Evolutionary conservation across 225 moss, liverwort and hornwort species (phyloP).

Genomic region (Pleurozium schreberi): DNA sequence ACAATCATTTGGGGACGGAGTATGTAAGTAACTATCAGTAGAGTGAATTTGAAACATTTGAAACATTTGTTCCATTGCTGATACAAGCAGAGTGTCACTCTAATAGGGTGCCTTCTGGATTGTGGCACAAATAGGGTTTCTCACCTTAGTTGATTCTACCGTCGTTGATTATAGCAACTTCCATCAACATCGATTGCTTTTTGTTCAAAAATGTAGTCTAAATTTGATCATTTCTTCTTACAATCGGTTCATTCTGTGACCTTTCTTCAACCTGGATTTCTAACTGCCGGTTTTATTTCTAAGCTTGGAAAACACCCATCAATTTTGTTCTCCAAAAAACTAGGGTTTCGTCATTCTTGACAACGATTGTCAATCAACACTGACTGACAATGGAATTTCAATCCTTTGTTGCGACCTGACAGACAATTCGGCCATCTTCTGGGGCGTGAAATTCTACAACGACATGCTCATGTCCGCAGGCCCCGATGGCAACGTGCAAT

Average conservation of each 20-base stretch:
- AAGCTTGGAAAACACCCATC: background rate
- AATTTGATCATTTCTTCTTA: background rate
- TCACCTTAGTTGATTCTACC: background rate
- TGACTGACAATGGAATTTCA: background rate
- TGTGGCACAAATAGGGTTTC: background rate
- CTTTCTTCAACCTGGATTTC: too few relatives aligned
- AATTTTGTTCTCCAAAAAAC: too few relatives aligned
- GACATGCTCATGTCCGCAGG: constrained; percentile 64
- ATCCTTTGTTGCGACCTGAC: background rate
- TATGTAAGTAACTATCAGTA: too few relatives aligned
- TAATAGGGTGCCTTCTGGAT: background rate
- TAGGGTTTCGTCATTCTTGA: background rate
- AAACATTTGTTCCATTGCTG: background rate
- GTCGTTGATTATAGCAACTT: background rate
- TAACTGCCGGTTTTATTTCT: too few relatives aligned
- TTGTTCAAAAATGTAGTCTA: background rate
- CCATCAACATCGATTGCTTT: background rate
- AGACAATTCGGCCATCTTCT: constrained; percentile 55
- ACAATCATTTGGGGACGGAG: too few relatives aligned
- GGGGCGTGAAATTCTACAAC: constrained; percentile 57
- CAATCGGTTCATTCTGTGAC: too few relatives aligned
- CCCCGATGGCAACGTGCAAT: constrained; percentile 44
- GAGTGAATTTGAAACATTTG: background rate
- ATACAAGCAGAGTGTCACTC: background rate
- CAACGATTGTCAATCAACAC: background rate